Evolutionary conservation across 2,329 filamentous ascomycete genomes (phyloP).

Genomic region (Hypoxylon sp.): DNA sequence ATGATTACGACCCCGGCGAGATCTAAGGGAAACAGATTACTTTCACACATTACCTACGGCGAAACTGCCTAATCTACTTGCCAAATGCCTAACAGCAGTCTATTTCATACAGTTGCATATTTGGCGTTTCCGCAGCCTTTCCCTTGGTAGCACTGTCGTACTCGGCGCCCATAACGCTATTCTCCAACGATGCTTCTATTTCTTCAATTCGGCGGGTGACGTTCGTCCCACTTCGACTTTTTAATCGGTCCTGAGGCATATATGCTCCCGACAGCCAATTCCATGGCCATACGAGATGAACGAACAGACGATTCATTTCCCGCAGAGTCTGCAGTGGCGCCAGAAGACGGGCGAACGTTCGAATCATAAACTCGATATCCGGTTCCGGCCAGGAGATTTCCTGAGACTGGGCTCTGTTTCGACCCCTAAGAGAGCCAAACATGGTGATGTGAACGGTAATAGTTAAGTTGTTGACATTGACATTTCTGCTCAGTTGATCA

Average conservation of each 20-base stretch:
- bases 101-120: too few relatives aligned
- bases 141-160: conserved; percentile 7
- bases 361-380: background rate
- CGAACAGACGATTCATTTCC: conserved; percentile 7
- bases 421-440: background rate
- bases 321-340: conserved; percentile 1
- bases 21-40: too few relatives aligned
- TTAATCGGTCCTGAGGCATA: background rate
- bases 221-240: too few relatives aligned
- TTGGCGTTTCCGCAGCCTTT: background rate
- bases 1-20: too few relatives aligned
- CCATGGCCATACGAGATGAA: conserved; percentile 6
- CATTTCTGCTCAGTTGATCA: conserved; percentile 5
- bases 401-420: background rate
- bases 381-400: background rate
- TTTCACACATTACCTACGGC: too few relatives aligned
- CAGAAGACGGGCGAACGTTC: background rate
- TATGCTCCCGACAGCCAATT: background rate
- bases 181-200: conserved; percentile 3
- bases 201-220: background rate
- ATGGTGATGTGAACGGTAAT: conserved; percentile 6
- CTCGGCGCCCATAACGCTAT: conserved; percentile 2
- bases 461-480: conserved; percentile 6
- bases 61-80: background rate
- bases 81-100: background rate